Base-by-base conservation (phyloP, 306 rosid species). In the Geum urbanum region DNA sequence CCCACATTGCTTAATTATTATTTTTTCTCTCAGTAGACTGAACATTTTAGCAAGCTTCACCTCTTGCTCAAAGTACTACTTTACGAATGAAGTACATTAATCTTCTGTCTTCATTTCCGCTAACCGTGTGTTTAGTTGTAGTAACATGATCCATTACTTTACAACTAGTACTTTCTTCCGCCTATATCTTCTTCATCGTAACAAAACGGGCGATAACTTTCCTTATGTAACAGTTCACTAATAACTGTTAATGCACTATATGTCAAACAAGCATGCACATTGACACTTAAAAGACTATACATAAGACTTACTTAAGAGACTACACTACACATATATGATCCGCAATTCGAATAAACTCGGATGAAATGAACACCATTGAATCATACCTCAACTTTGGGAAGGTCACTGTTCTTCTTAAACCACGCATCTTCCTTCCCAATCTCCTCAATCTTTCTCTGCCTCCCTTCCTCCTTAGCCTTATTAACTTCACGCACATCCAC, bases 341-440 rank as follows among this genome's bases (percentile, higher is more conserved):
- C 8, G 32, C 72, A 48, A 15, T 35, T 9, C 11, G 32, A 44
- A 12, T 22, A 8, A 63, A 41, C 68, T n/a, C 24, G 35, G 48
- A 69, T n/a, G 37, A 47, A 82, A 71, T 41, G 44, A 49, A 55
- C 58, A 76, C 44, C 79, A 6, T 48, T 27, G 40, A 75, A 45
- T 24, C 84, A 62, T 82, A 92, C 94, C 96, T 88, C 91, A 60
- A 80, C 77, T 5, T 71, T 74, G 27, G 78, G 76, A 37, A 63
- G 51, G 51, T 71, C 89, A 4, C 64, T 71, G 51, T 39, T 78
- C 77, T 39, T 78, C 77, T 91, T 94, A 62, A 94, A 94, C 99
- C 99, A 94, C 0, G 96, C 99, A 0, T 94, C 97, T 78, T 94
- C 97, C 75, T 82, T 94, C 5, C 99, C 99, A 83, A 94, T 89